Evolutionary conservation across 148 eudicot species (phyloP), one percentile per base, ranked within the genome.

Genomic region (Vaccinium darrowii): DNA sequence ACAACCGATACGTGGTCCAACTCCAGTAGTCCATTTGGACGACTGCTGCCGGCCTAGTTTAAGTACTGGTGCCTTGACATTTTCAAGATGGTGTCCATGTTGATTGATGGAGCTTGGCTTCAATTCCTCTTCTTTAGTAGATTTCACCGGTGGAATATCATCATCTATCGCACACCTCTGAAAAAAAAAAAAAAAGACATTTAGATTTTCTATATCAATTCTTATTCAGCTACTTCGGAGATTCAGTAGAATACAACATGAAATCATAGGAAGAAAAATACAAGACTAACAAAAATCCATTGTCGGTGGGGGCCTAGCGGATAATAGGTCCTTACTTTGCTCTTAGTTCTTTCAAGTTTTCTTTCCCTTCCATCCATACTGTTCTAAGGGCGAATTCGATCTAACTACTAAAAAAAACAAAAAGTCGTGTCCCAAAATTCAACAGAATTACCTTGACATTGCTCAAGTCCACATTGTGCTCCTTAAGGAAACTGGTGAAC

Each of bases 401-500:
- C 39, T 36, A 36, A 36, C 4, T 36, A 36, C 39, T 36, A 36
- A 36, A 36, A 36, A 36, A 33, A 33, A 33, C 1, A 36, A 36
- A 36, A 36, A 36, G 39, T 3, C 39, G 39, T 36, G 39, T 36
- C 39, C 39, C 39, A 36, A 36, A 12, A 27, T 8, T 18, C 23
- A 30, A 36, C 57, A 2, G 11, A 14, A 27, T 86, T 80, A 88
- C 91, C 91, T 87, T 85, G 74, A 87, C 89, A 81, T 76, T 47
- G 78, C 80, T 83, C 47, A 89, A 19, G 30, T 89, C 85, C 30
- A 89, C 89, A 11, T 57, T 27, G 65, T 89, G 85, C 54, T 87
- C 84, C 84, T 85, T 56, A 5, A 89, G 89, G 54, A 87, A 87
- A 36, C 13, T 3, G n/a, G 87, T 80, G 58, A 87, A 75, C 52